Evolutionary conservation across 2,329 filamentous ascomycete species (phyloP), one percentile per base, ranked within the genome.

Genomic region (Apiospora saccharicola): DNA sequence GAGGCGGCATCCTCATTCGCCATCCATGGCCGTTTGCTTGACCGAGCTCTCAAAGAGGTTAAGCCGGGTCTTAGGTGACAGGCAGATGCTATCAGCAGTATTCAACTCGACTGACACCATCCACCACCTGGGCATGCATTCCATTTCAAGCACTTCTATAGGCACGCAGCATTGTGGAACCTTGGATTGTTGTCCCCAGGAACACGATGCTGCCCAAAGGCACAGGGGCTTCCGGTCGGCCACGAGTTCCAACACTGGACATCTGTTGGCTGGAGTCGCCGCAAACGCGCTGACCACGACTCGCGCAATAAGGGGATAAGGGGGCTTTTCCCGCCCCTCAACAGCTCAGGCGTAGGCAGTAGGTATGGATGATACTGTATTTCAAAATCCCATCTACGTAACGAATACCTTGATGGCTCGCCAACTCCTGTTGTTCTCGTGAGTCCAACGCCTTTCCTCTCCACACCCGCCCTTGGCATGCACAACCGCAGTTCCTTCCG

Each of bases 31-130:
- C 22, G 43, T 69, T 49, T n/a, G 68, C 68, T 70, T 70, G 44
- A 70, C 68, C 68, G 68, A 70, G 68, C 44, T 41, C 68, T 70
- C 46, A 51, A 70, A 70, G 12, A 10, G 51, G 68, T 24, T 70
- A 49, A 51, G n/a, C 46, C 13, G 19, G 16, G 30, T 37, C 30
- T n/a, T 37, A 19, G 26, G 16, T 61, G 34, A 41, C 10, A 41
- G 8, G 57, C 16, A n/a, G 57, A 61, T 61, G 49, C n/a, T n/a
- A 4, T 24, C 1, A 57, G 16, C 37, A 22, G 51, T 30, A 57
- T 57, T 4, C 24, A 53, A 26, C 24, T 30, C 24, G 24, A 24
- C 22, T 49, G 47, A 49, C 47, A 49, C 47, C 22, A 41, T n/a
- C 47, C 47, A n/a, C 47, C 47, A 19, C 46, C 49, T 26, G 12